Conservation (phyloP, 768 basidiomycete species). For the Suillus alpinus region DNA sequence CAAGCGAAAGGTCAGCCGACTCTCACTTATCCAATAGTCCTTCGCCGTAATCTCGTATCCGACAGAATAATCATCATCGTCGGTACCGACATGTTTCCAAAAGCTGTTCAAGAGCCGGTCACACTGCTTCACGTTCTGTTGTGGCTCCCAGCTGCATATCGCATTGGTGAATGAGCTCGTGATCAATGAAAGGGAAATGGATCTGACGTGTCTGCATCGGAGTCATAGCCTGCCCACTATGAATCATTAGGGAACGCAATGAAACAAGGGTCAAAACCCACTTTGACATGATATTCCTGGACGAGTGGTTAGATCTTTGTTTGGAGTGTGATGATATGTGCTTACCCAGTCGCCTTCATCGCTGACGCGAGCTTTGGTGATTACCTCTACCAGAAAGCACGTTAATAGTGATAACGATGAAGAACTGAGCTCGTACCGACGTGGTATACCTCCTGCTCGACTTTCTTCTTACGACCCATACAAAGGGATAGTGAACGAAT, state of each 20-base stretch:
- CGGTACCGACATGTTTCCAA: constrained; percentile 57
- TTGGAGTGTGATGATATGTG: constrained; percentile 1
- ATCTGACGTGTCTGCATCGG: constrained; percentile 53
- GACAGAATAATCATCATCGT: constrained; percentile 51
- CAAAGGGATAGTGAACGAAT: not conserved
- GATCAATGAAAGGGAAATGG: not conserved
- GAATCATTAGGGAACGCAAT: constrained; percentile 5
- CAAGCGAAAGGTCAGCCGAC: not conserved
- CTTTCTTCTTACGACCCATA: constrained; percentile 28
- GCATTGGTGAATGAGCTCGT: not conserved
- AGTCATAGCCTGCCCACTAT: constrained; percentile 68
- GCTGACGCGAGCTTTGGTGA: constrained; percentile 54
- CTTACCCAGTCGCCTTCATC: constrained; percentile 53
- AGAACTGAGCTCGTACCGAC: constrained; percentile 38
- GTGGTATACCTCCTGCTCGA: constrained; percentile 39
- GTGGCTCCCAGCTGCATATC: constrained; percentile 66
- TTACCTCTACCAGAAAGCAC: constrained; percentile 46
- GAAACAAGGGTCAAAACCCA: constrained; percentile 20
- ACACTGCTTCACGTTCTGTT: constrained; percentile 55
- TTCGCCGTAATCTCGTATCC: constrained; percentile 45
- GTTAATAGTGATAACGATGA: not conserved
- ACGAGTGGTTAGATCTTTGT: constrained; percentile 1
- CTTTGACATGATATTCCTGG: constrained; percentile 72
- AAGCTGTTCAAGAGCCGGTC: constrained; percentile 60
- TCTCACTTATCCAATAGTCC: constrained; percentile 57